Conservation (phyloP, 345 rosid genomes). For the Hibiscus tridactylites region DNA sequence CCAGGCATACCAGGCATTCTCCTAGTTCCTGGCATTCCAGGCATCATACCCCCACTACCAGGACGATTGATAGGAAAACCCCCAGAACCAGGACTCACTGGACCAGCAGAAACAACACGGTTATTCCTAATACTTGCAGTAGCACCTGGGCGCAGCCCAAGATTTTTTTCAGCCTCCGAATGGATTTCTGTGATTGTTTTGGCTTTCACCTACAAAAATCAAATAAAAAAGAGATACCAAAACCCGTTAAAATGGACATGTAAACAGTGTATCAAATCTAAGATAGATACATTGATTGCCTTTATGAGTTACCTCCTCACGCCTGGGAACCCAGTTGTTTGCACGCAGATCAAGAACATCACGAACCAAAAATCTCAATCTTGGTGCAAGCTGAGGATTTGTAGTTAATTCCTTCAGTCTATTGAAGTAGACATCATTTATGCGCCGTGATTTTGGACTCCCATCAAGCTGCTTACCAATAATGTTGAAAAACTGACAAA, state of each 20-base stretch:
- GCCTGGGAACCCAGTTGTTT: conserved; percentile 84
- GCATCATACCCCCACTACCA: background rate
- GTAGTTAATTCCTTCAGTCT: conserved; percentile 57
- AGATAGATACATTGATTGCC: background rate
- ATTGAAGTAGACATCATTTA: conserved; percentile 55
- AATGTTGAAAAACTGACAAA: conserved; percentile 74
- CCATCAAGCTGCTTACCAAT: conserved; percentile 93
- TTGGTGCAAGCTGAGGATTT: conserved; percentile 54
- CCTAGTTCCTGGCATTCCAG: background rate
- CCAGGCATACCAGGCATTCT: background rate
- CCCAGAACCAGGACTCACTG: conserved; percentile 15
- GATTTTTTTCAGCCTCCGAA: conserved; percentile 71
- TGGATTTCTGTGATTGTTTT: conserved; percentile 91
- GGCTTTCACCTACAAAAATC: conserved; percentile 61
- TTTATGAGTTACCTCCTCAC: conserved; percentile 63
- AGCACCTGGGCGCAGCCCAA: conserved; percentile 58
- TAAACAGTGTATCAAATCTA: background rate
- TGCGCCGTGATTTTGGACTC: conserved; percentile 48
- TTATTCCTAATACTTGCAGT: conserved; percentile 72
- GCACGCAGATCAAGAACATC: conserved; percentile 75
- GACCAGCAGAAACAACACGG: conserved; percentile 40
- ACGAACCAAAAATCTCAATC: conserved; percentile 73
- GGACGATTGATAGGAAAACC: background rate
- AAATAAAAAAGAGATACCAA: background rate
- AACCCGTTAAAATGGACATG: background rate